These are phyloP conservation scores for Nitzschia sp. DNA, from an alignment of 108 stramenopile genomes.

Conservation along the genomic window DNA sequence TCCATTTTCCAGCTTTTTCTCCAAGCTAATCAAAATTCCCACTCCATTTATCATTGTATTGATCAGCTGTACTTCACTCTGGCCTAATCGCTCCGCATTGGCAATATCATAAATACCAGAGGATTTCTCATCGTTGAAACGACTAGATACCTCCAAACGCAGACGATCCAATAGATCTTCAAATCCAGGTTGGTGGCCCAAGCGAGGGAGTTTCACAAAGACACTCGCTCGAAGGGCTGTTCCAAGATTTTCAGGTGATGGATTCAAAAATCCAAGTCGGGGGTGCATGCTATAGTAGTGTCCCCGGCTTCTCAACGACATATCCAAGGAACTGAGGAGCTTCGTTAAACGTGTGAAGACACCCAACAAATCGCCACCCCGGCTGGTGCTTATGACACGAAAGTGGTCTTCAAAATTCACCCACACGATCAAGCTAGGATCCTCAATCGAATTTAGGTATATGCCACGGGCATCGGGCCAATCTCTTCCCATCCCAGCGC, in stretches of 20 bases:
- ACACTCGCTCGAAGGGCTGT: constrained; percentile 86
- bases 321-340: constrained; percentile 61
- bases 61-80: constrained; percentile 88
- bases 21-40: constrained; percentile 78
- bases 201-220: constrained; percentile 75
- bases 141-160: constrained; percentile 56
- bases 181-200: constrained; percentile 68
- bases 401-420: constrained; percentile 92
- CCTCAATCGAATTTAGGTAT: constrained; percentile 55
- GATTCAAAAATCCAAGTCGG: constrained; percentile 71
- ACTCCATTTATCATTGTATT: constrained; percentile 93
- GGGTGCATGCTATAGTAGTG: constrained; percentile 55
- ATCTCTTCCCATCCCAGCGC: constrained; percentile 73
- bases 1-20: constrained; percentile 68
- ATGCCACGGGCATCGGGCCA: constrained; percentile 91
- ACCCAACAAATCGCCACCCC: constrained; percentile 86
- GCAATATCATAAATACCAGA: constrained; percentile 86
- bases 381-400: constrained; percentile 81
- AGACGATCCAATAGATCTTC: constrained; percentile 56
- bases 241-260: constrained; percentile 87
- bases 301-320: constrained; percentile 48
- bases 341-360: constrained; percentile 76
- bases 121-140: constrained; percentile 32
- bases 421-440: constrained; percentile 88
- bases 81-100: constrained; percentile 86